phyloP scores from a whole-genome alignment of 495 filamentous ascomycete species.

The Annulohypoxylon nitens region DNA sequence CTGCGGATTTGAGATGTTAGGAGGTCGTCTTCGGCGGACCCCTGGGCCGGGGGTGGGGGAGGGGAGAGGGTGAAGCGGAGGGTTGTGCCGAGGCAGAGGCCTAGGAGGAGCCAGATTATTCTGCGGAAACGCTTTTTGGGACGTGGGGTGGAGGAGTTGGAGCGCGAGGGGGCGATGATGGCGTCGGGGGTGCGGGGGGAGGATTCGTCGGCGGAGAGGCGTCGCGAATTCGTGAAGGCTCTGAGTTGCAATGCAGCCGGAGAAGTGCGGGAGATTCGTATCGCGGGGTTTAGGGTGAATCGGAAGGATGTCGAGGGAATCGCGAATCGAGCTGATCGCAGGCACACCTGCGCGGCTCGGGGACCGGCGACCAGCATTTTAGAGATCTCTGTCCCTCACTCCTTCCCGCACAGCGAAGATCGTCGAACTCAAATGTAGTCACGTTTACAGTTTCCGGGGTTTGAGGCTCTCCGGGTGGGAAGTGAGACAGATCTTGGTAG shows the following conservation, averaged over 20 bases:
- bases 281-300: conserved; percentile 10
- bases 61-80: conserved; percentile 55
- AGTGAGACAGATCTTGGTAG: conserved; percentile 47
- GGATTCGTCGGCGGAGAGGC: conserved; percentile 12
- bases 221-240: conserved; percentile 34
- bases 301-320: background rate
- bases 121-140: conserved; percentile 25
- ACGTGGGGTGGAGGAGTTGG: conserved; percentile 11
- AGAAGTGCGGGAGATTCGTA: conserved; percentile 5
- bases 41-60: conserved; percentile 49
- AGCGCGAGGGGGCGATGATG: conserved; percentile 2
- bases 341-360: conserved; percentile 29
- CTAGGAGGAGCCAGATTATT: conserved; percentile 56
- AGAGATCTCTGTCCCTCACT: background rate
- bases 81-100: conserved; percentile 51
- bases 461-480: conserved; percentile 41
- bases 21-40: conserved; percentile 52
- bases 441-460: conserved; percentile 5
- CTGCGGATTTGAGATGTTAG: conserved; percentile 47
- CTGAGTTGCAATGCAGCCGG: background rate
- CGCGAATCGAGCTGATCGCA: conserved; percentile 11
- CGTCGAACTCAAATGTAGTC: conserved; percentile 3
- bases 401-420: background rate
- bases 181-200: conserved; percentile 26
- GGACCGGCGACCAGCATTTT: conserved; percentile 27